These are phyloP conservation scores for Daldinia childiae DNA, from an alignment of 495 filamentous ascomycete genomes.

Conservation along the genomic window DNA sequence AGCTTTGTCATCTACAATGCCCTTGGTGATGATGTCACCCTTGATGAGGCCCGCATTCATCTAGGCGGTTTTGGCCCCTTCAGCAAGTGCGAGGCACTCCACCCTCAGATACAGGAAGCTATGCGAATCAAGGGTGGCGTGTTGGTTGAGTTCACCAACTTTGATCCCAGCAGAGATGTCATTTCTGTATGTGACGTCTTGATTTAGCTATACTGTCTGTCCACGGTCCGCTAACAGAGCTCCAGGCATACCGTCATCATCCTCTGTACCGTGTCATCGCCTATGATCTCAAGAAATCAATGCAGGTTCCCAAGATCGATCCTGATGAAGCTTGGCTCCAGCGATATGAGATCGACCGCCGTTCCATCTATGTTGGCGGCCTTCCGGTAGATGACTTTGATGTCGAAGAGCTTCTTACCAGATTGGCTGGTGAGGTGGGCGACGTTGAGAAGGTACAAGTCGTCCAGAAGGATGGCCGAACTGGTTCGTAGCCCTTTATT, in stretches of 20 bases:
- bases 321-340: conserved; percentile 49
- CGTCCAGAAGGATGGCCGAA: conserved; percentile 48
- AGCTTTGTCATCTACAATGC: conserved; percentile 60
- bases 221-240: conserved; percentile 20
- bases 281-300: conserved; percentile 49
- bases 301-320: conserved; percentile 25
- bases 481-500: conserved; percentile 44
- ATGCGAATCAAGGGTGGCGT: conserved; percentile 57
- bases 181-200: conserved; percentile 47
- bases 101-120: conserved; percentile 35
- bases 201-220: neutral
- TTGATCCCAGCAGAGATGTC: conserved; percentile 53
- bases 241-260: conserved; percentile 45
- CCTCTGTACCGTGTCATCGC: conserved; percentile 43
- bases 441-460: conserved; percentile 53
- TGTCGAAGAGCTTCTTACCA: conserved; percentile 48
- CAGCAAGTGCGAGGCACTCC: conserved; percentile 44
- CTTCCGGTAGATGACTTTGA: conserved; percentile 51
- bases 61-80: conserved; percentile 55
- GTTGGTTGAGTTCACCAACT: conserved; percentile 60
- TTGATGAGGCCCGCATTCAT: conserved; percentile 54
- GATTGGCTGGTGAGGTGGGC: conserved; percentile 54
- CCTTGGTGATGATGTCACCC: conserved; percentile 50
- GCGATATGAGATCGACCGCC: conserved; percentile 57
- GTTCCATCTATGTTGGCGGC: conserved; percentile 63